Evolutionary conservation across 1,139 yeast genomes (phyloP), one percentile per base, ranked within the genome.

Genomic region (Saccharomycopsis crataegensis): DNA sequence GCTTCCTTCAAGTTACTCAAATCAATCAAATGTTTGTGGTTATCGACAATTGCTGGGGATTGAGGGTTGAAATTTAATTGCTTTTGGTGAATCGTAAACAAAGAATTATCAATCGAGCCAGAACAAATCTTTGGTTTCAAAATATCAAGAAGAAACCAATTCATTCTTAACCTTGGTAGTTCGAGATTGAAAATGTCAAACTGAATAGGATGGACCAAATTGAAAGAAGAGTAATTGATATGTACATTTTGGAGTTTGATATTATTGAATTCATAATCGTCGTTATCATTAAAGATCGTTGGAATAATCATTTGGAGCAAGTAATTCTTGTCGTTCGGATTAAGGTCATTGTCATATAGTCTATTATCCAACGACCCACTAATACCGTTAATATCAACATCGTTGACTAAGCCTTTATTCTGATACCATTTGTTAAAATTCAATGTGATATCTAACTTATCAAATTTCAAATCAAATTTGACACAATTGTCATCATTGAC

Each of bases 61-160:
- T 41, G 8, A 22, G 12, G n/a, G 36, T 32, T n/a, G 6, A 6
- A 16, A 17, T 52, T 33, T 16, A 49, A 43, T 59, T 78, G 82
- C 57, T 80, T 70, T 60, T 83, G 83, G 61, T 85, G 93, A 28
- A 86, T 76, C 1, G 89, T 83, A 67, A 85, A 85, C 70, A 86
- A 72, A 0, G 93, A 80, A 56, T 84, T 84, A 62, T 85, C 84
- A 12, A 85, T 73, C 1, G 90, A 79, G 0, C 94, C 94, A 16
- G 85, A 80, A 34, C 83, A 82, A 53, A 83, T 80, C 56, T 75
- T 75, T 14, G 90, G 87, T 64, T 82, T 82, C 68, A 86, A 77
- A 55, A 85, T 75, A 65, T 85, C 93, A 55, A 82, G 69, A 51
- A 83, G 69, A 43, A 82, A 62, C 69, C 85, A 75, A 54, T 77